Percentiles rank a stretch among this genome's conserved stretches.
phyloP scores from a whole-genome alignment of 768 basidiomycete genomes.

The Amanita brunnescens region DNA sequence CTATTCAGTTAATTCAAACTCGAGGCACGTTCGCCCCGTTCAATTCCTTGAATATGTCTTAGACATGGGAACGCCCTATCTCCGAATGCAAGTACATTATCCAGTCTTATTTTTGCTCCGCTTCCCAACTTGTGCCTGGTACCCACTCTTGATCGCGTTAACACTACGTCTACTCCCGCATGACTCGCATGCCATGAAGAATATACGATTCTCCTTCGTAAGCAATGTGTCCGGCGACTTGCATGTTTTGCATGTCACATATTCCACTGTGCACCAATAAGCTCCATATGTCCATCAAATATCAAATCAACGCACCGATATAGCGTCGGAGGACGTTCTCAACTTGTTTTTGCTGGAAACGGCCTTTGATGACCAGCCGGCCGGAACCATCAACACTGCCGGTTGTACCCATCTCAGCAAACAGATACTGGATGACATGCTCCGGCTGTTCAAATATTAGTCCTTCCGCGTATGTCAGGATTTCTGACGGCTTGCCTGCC shows the following conservation, averaged over 20 bases:
- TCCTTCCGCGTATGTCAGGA: not conserved
- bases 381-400: conserved; percentile 90
- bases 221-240: conserved; percentile 97
- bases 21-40: not conserved
- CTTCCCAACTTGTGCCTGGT: conserved; percentile 92
- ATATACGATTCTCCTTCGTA: conserved; percentile 96
- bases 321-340: conserved; percentile 95
- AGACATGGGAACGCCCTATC: conserved; percentile 1
- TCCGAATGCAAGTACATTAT: conserved; percentile 18
- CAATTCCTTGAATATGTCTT: not conserved
- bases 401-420: conserved; percentile 97
- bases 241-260: conserved; percentile 99
- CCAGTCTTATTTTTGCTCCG: conserved; percentile 77
- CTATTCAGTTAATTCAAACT: not conserved
- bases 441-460: conserved; percentile 52
- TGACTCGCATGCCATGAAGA: conserved; percentile 93
- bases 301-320: conserved; percentile 59
- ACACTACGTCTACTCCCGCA: conserved; percentile 89
- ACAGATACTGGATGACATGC: conserved; percentile 95
- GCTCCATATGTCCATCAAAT: not conserved
- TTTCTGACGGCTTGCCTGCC: conserved; percentile 35
- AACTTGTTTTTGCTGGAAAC: conserved; percentile 97
- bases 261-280: conserved; percentile 59
- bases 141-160: conserved; percentile 96
- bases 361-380: conserved; percentile 92